Evolutionary conservation across 768 basidiomycete genomes (phyloP).

Genomic region (Chalciporus pseudorubinellus): DNA sequence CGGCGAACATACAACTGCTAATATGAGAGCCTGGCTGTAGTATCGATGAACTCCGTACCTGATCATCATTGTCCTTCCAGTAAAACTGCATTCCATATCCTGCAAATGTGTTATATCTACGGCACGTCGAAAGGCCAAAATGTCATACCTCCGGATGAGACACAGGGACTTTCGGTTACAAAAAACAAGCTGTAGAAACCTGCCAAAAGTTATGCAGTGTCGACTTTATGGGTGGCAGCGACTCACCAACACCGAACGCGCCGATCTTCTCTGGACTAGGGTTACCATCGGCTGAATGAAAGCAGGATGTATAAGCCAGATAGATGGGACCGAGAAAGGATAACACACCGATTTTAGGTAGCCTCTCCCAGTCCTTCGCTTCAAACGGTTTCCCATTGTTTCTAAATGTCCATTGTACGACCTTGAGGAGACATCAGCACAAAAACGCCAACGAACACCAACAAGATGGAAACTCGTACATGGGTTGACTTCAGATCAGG

Average conservation of each 20-base stretch:
- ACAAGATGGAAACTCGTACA: slow-evolving; percentile 34
- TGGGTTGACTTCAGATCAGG: slow-evolving; percentile 64
- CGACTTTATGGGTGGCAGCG: neutral
- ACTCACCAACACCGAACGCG: slow-evolving; percentile 77
- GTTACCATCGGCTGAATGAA: slow-evolving; percentile 74
- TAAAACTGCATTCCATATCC: slow-evolving; percentile 92
- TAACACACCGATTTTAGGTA: slow-evolving; percentile 80
- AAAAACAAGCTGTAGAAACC: slow-evolving; percentile 79
- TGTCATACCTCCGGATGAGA: slow-evolving; percentile 62
- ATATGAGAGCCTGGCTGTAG: slow-evolving; percentile 1
- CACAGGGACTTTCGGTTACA: slow-evolving; percentile 73
- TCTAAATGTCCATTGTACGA: slow-evolving; percentile 77
- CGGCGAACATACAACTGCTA: slow-evolving; percentile 71
- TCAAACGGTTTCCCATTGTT: slow-evolving; percentile 84
- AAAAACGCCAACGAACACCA: neutral
- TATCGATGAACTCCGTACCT: slow-evolving; percentile 41
- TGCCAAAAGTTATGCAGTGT: slow-evolving; percentile 15
- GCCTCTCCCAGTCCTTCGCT: slow-evolving; percentile 81
- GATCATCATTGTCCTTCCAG: slow-evolving; percentile 90
- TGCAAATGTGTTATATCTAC: slow-evolving; percentile 17
- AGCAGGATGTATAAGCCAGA: neutral
- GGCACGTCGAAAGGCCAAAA: slow-evolving; percentile 15
- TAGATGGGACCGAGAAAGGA: neutral
- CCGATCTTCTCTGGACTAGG: slow-evolving; percentile 94
- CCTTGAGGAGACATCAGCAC: slow-evolving; percentile 37